phyloP scores from a whole-genome alignment of 2,329 filamentous ascomycete genomes.

The Karstenula rhodostoma region DNA sequence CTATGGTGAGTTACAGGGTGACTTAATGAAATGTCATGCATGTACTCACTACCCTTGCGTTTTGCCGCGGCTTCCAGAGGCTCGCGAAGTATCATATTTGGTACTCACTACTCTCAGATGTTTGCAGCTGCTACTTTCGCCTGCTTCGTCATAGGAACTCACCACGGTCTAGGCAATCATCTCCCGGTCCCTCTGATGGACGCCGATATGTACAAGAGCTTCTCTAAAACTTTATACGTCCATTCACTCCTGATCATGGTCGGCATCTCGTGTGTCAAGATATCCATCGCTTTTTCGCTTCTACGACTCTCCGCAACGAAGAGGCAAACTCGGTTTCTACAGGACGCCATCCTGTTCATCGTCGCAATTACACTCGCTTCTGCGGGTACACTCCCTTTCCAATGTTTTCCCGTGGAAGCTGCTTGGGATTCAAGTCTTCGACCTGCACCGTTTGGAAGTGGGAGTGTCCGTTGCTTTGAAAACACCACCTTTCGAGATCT shows the following conservation, averaged over 20 bases:
- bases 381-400: slow-evolving; percentile 57
- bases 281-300: slow-evolving; percentile 58
- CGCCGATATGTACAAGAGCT: slow-evolving; percentile 41
- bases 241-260: slow-evolving; percentile 58
- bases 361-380: slow-evolving; percentile 54
- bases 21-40: not conserved
- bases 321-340: slow-evolving; percentile 51
- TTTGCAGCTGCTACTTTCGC: slow-evolving; percentile 35
- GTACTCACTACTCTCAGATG: slow-evolving; percentile 18
- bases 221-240: slow-evolving; percentile 52
- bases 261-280: slow-evolving; percentile 56
- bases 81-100: too few relatives aligned
- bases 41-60: slow-evolving; percentile 5
- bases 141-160: slow-evolving; percentile 56
- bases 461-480: slow-evolving; percentile 55
- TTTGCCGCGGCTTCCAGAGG: too few relatives aligned
- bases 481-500: slow-evolving; percentile 52
- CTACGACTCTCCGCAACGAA: slow-evolving; percentile 49
- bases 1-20: slow-evolving; percentile 45
- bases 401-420: slow-evolving; percentile 56
- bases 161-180: slow-evolving; percentile 59
- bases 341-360: slow-evolving; percentile 55
- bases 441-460: slow-evolving; percentile 37
- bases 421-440: slow-evolving; percentile 53
- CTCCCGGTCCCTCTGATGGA: slow-evolving; percentile 45